Conservation (phyloP, 2,329 filamentous ascomycete genomes). For the Penicillium sp. region DNA sequence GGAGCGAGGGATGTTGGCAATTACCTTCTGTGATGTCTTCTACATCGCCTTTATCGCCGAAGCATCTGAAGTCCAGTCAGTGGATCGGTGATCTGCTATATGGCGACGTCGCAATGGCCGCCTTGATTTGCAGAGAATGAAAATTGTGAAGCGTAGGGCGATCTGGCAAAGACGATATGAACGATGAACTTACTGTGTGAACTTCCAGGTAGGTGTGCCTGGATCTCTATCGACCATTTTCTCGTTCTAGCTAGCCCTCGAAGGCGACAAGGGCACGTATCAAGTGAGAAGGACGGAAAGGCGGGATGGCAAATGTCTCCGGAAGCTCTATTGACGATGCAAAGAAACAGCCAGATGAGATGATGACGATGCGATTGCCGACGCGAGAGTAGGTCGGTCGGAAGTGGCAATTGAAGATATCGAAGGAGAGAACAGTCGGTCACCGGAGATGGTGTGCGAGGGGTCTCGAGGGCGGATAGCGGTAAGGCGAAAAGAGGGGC, state of each 20-base stretch:
- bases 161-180: conserved; percentile 4
- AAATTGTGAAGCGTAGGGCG: background rate
- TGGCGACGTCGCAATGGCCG: background rate
- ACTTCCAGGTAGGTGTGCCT: conserved; percentile 97
- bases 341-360: conserved; percentile 9
- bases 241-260: conserved; percentile 46
- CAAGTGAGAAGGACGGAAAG: conserved; percentile 19
- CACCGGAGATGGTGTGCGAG: conserved; percentile 19
- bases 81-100: background rate
- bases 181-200: conserved; percentile 77
- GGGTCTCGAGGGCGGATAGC: conserved; percentile 15
- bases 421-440: conserved; percentile 10
- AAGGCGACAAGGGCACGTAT: conserved; percentile 21
- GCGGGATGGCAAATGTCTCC: conserved; percentile 8
- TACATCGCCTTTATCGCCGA: conserved; percentile 98
- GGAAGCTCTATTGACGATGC: conserved; percentile 22
- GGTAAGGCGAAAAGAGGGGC: conserved; percentile 16
- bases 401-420: conserved; percentile 4
- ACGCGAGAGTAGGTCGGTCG: conserved; percentile 14
- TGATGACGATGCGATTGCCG: conserved; percentile 6
- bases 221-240: conserved; percentile 94
- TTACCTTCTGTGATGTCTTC: conserved; percentile 96
- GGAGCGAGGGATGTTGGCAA: background rate
- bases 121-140: background rate
- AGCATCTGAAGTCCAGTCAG: conserved; percentile 64